Conservation (phyloP, 1,139 yeast species). For the Pichia cactophila region DNA sequence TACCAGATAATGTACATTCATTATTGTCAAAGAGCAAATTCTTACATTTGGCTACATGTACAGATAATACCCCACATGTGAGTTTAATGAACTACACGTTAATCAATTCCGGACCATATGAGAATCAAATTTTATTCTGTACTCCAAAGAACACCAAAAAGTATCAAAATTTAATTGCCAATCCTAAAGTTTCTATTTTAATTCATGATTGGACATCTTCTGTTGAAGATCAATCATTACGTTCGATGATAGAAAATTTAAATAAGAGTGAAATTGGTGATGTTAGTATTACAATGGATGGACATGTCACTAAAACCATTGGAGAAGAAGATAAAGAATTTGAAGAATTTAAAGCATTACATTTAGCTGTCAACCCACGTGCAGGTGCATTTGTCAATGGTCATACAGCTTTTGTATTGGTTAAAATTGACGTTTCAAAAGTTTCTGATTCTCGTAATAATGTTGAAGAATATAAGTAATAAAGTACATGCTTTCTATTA, state of each 20-base stretch:
- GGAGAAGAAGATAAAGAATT: slow-evolving; percentile 35
- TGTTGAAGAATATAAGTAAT: slow-evolving; percentile 25
- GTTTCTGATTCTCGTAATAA: slow-evolving; percentile 78
- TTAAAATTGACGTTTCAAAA: slow-evolving; percentile 57
- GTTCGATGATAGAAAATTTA: slow-evolving; percentile 44
- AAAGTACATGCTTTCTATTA: background rate
- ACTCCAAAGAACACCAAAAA: slow-evolving; percentile 66
- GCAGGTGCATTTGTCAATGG: slow-evolving; percentile 63
- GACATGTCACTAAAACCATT: slow-evolving; percentile 47
- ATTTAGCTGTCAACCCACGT: slow-evolving; percentile 55
- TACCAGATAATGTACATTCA: slow-evolving; percentile 51
- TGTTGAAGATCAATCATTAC: background rate
- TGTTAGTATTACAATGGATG: slow-evolving; percentile 71
- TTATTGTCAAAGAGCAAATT: slow-evolving; percentile 54
- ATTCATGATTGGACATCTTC: slow-evolving; percentile 71
- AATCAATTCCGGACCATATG: slow-evolving; percentile 30
- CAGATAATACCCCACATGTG: slow-evolving; percentile 65
- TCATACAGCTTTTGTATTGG: slow-evolving; percentile 57
- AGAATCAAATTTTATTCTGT: slow-evolving; percentile 49
- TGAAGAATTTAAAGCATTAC: slow-evolving; percentile 47
- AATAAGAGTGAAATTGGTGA: slow-evolving; percentile 72
- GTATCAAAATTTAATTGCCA: slow-evolving; percentile 53
- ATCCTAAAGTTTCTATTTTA: slow-evolving; percentile 70
- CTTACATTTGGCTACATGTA: slow-evolving; percentile 76
- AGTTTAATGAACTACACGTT: slow-evolving; percentile 84